Base-by-base conservation (phyloP, 352 stramenopile species). In the Phytophthora nicotianae region DNA sequence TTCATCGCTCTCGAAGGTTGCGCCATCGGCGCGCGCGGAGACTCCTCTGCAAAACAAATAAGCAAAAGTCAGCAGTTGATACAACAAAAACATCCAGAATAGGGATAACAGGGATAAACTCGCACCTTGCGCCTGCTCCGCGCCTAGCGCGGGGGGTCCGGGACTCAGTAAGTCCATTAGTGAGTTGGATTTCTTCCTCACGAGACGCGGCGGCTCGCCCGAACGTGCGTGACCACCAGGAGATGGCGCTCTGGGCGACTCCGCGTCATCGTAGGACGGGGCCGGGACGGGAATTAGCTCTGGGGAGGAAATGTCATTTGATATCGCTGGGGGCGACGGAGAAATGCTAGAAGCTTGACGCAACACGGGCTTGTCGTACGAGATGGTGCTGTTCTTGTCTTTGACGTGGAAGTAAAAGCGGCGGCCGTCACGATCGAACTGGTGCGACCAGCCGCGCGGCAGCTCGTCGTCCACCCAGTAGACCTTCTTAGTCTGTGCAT, bases 401-500 rank as follows among this genome's bases (percentile, higher is more conserved):
- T 62, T 62, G 45, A 95, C 82, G 69, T 93, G 81, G 62, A 95
- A 95, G 68, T 91, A 91, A 55, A 79, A 90, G 29, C 65, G 60
- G 7, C 59, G 68, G 43, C 78, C 77, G 40, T 86, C 67, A 16
- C 74, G 64, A 58, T 95, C 83, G 62, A 92, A 89, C 68, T 93
- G 79, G 61, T 91, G 79, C 16, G 83, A 79, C 87, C 87, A 95
- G 38, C 87, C 87, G 47, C 75, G 70, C 52, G 87, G 87, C 35
- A 95, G 68, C 51, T 91, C 83, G 54, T 91, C 75, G 55, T 94
- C 83, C 41, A 90, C 79, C 84, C 85, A 95, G 65, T 94, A 95
- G 3, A 89, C 78, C 63, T 91, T 91, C 50, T 90, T 82, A 41
- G 69, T 84, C 67, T 81, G 75, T 43, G 65, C 56, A 58, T 95